Base-by-base conservation (phyloP, 371 early-diverging fungal species). In the Mortierella sp. region DNA sequence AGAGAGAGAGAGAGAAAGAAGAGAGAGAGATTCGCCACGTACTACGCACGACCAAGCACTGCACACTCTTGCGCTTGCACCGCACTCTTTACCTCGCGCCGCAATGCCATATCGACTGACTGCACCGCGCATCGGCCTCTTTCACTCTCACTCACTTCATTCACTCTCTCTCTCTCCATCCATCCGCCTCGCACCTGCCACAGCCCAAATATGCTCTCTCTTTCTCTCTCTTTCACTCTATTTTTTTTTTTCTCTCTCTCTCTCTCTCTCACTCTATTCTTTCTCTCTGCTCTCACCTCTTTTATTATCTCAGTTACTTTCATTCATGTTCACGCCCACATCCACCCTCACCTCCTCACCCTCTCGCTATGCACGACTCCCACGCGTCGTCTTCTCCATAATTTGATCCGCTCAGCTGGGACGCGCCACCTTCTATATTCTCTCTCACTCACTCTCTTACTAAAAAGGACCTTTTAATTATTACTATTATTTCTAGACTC, bases 401-500 rank as follows among this genome's bases (percentile, higher is more conserved):
- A 53, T 53, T 37, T 37, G 37, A 37, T 37, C 37, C 37, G 37
- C 37, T 37, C 3, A 37, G 37, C 37, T 5, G 37, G 37, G 9
- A 37, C 37, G 37, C 37, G 9, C 37, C 37, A 9, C 37, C 37
- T 3, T 37, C 37, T n/a, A n/a, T n/a, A n/a, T 18, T 26, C 18
- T 57, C 30, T 46, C 60, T 55, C 21, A 50, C 57, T 47, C 37
- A 48, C 58, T 50, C 60, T 62, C n/a, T 47, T 62, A 46, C 44
- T 37, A 19, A 29, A 23, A 62, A 23, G 44, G 21, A 26, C 23
- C 60, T 28, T 26, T 15, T 4, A 45, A 47, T 70, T 71, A 60
- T 75, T 71, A 63, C 71, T 60, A 60, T 75, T 75, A 61, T 67
- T 75, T 71, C 76, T 7, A 48, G 23, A 44, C 57, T 26, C 30